A percentile compares a stretch with the other conserved stretches of the same genome.
Evolutionary conservation across 192 early-diverging fungal species (phyloP).

Genomic region (Coemansia sp.): DNA sequence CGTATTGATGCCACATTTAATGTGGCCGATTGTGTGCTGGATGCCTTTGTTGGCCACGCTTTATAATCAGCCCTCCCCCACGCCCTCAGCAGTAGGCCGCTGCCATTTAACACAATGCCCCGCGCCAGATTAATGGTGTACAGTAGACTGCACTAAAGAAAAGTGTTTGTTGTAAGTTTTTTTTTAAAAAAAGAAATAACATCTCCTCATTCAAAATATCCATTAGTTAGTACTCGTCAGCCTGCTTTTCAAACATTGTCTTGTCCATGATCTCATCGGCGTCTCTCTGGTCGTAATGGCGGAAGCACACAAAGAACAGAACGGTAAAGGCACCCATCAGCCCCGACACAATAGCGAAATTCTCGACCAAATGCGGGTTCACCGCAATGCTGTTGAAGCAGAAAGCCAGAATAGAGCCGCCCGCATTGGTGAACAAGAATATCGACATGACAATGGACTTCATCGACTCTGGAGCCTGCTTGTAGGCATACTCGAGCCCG

Average conservation of each 20-base stretch:
- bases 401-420: constrained; percentile 58
- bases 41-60: not conserved
- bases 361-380: constrained; percentile 61
- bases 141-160: not conserved
- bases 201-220: not conserved
- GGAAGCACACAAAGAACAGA: constrained; percentile 56
- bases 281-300: constrained; percentile 53
- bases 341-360: constrained; percentile 60
- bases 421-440: constrained; percentile 58
- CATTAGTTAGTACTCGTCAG: not conserved
- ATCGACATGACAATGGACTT: constrained; percentile 64
- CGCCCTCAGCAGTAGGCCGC: not conserved
- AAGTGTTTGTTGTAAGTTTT: not conserved
- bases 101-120: not conserved
- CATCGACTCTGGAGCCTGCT: constrained; percentile 60
- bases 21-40: not conserved
- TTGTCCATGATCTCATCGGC: constrained; percentile 24
- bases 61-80: not conserved
- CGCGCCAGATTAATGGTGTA: not conserved
- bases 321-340: constrained; percentile 48
- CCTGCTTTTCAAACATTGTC: constrained; percentile 15
- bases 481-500: constrained; percentile 67
- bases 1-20: not conserved
- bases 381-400: constrained; percentile 55
- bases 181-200: not conserved